Evolutionary conservation across 495 filamentous ascomycete genomes (phyloP).

Genomic region (Trichoderma reesei): DNA sequence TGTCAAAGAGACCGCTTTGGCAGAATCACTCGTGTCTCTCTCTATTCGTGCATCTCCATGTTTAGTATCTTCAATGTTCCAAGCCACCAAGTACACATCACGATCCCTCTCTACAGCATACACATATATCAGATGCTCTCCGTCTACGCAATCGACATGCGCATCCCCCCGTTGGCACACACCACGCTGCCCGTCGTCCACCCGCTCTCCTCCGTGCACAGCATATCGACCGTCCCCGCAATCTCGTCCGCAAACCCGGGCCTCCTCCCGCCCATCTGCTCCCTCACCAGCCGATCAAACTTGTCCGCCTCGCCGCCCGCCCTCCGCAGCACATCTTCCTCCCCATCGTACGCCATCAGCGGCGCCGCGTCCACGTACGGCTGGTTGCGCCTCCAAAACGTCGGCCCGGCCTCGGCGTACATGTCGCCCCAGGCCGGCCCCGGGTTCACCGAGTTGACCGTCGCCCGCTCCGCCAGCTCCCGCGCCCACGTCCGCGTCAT

Average conservation of each 20-base stretch:
- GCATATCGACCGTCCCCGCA: constrained; percentile 77
- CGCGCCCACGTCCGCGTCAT: constrained; percentile 87
- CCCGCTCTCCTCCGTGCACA: constrained; percentile 59
- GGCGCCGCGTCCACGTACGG: constrained; percentile 62
- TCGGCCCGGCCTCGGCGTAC: constrained; percentile 31
- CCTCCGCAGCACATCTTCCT: constrained; percentile 29
- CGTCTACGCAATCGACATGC: constrained; percentile 25
- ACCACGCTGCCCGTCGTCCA: constrained; percentile 85
- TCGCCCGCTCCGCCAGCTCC: constrained; percentile 66
- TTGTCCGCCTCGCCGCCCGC: constrained; percentile 52
- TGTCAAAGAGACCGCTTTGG: too few relatives aligned
- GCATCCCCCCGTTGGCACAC: constrained; percentile 80
- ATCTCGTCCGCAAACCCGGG: constrained; percentile 66
- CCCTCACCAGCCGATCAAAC: constrained; percentile 31
- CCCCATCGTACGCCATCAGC: constrained; percentile 20
- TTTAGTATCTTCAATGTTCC: too few relatives aligned
- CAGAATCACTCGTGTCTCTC: too few relatives aligned
- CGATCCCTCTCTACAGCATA: too few relatives aligned
- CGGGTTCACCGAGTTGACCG: constrained; percentile 83
- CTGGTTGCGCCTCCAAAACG: constrained; percentile 32
- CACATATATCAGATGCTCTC: too few relatives aligned
- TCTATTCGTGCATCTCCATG: too few relatives aligned
- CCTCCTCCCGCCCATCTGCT: constrained; percentile 51
- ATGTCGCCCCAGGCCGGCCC: constrained; percentile 78
- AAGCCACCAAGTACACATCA: too few relatives aligned